phyloP scores from a whole-genome alignment of 1,139 yeast genomes.

The Taiozyma onychis region DNA sequence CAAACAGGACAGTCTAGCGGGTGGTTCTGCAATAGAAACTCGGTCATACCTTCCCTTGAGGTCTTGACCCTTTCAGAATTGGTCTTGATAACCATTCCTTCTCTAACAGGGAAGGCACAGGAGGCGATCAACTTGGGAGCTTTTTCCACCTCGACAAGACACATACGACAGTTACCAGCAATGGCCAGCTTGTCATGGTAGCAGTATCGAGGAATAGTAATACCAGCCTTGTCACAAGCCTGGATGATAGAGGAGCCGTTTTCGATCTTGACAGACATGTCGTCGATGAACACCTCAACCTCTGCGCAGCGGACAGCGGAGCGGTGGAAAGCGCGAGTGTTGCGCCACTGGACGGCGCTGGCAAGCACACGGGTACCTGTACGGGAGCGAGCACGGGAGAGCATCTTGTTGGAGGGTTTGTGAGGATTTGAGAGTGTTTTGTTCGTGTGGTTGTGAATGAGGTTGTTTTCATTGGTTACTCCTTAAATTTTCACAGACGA shows the following conservation, averaged over 20 bases:
- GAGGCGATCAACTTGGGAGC: conserved; percentile 90
- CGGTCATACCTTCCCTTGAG: conserved; percentile 89
- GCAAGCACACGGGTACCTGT: background rate
- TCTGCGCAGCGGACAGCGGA: conserved; percentile 37
- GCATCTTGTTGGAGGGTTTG: background rate
- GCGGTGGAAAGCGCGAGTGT: conserved; percentile 24
- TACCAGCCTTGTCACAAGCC: conserved; percentile 91
- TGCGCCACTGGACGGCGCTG: background rate
- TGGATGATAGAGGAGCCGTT: conserved; percentile 87
- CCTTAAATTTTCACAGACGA: conserved; percentile 1
- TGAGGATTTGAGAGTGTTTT: background rate
- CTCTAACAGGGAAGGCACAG: conserved; percentile 87
- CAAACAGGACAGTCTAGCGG: conserved; percentile 92
- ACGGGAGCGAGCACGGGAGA: conserved; percentile 3
- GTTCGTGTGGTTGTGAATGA: background rate
- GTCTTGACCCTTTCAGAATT: conserved; percentile 74
- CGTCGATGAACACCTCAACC: conserved; percentile 75
- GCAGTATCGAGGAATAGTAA: conserved; percentile 82
- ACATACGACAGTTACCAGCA: conserved; percentile 97
- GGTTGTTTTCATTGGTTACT: background rate
- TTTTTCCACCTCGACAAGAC: conserved; percentile 84
- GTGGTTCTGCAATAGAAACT: conserved; percentile 82
- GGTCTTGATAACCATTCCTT: conserved; percentile 86
- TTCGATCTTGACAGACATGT: conserved; percentile 69
- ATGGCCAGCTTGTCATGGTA: conserved; percentile 87